Evolutionary conservation across 2,329 filamentous ascomycete species (phyloP), one percentile per base, ranked within the genome.

Genomic region (Exserohilum turcica): DNA sequence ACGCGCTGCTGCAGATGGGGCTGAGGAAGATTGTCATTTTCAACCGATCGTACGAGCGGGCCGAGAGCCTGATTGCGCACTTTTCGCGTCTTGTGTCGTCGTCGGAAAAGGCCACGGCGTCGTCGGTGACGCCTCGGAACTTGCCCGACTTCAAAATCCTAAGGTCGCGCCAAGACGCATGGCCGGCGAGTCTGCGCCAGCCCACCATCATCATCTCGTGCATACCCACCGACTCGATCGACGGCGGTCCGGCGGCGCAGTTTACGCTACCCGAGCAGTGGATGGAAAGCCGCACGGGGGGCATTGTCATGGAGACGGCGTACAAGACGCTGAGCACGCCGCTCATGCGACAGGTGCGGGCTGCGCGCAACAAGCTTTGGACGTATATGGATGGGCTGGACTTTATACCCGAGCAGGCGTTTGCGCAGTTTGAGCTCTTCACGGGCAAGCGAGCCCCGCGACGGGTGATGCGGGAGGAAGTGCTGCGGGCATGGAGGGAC

Each of bases 351-450:
- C 89, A 92, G 64, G 85, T 90, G 48, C 81, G 86, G 15, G 76
- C 78, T 46, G 74, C 84, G 70, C 78, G 84, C 16, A 77, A 84
- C 49, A 77, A 81, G 59, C 81, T 89, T 35, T 92, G 89, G 89
- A 86, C 91, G 0, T 80, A 89, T 15, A 84, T 92, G 72, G 88
- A 92, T 64, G 89, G 89, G 0, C 76, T 92, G 10, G 89, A 92
- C 63, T 80, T 92, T 40, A 74, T 93, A 12, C 88, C 88, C 0
- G 90, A 92, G 69, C 89, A 92, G 68, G 90, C 87, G 0, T 90
- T 90, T 73, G 89, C 89, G 1, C 89, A 92, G 64, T 93, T 92
- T 66, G 90, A 93, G 73, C 74, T 92, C 2, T 91, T 92, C 69
- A 92, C 89, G 0, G 89, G 89, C 0, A 80, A 88, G 40, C 83